Evolutionary conservation across 805 yeast genomes (phyloP).

Genomic region (Zygosaccharomyces pseudorouxii): DNA sequence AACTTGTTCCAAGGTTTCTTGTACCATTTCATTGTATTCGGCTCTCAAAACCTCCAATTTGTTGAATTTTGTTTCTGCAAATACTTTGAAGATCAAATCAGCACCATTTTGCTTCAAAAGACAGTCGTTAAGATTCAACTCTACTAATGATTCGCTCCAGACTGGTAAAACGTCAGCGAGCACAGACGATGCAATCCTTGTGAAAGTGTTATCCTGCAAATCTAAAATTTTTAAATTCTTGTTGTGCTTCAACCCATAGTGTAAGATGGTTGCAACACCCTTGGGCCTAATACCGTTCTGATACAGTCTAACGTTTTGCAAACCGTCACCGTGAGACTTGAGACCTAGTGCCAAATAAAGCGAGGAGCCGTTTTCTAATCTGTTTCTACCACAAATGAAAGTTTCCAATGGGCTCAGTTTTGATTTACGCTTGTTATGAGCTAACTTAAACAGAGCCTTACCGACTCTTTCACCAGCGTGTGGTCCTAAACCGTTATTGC

Average conservation of each 20-base stretch:
- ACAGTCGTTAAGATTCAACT: conserved; percentile 86
- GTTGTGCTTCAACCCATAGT: conserved; percentile 64
- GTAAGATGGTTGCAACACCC: conserved; percentile 73
- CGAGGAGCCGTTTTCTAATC: conserved; percentile 93
- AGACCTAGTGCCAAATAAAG: conserved; percentile 80
- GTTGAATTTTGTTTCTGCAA: conserved; percentile 39
- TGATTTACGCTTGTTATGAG: conserved; percentile 54
- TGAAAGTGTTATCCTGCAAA: conserved; percentile 93
- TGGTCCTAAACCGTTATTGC: conserved; percentile 98
- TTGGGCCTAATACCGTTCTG: conserved; percentile 97
- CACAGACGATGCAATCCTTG: conserved; percentile 58
- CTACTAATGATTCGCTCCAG: conserved; percentile 63
- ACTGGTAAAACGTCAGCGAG: conserved; percentile 54
- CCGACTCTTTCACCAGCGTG: conserved; percentile 95
- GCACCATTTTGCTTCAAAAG: conserved; percentile 79
- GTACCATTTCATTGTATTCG: conserved; percentile 85
- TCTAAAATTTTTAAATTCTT: conserved; percentile 64
- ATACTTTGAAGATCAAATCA: conserved; percentile 45
- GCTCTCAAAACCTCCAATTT: conserved; percentile 58
- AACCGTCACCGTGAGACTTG: conserved; percentile 62
- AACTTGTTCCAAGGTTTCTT: conserved; percentile 51
- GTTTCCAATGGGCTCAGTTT: conserved; percentile 58
- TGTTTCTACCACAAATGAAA: conserved; percentile 93
- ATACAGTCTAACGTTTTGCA: conserved; percentile 72
- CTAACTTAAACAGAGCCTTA: conserved; percentile 68